A percentile compares a stretch with the other conserved stretches of the same genome.
phyloP scores from a whole-genome alignment of 2,329 filamentous ascomycete genomes.

The Neoarthrinium moseri region DNA sequence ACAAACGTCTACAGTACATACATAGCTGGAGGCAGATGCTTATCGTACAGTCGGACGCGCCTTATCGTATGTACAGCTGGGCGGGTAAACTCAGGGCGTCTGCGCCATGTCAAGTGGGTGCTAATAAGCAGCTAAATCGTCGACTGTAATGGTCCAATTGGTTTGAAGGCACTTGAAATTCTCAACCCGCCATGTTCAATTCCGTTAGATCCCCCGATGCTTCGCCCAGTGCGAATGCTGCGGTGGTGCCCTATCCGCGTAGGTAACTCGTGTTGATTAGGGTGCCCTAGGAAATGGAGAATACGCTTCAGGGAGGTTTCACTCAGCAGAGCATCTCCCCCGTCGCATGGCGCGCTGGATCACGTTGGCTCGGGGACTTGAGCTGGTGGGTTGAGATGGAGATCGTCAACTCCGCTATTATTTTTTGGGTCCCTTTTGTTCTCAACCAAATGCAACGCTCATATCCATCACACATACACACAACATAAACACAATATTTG shows the following conservation, averaged over 20 bases:
- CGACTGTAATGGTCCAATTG: constrained; percentile 64
- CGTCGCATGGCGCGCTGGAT: constrained; percentile 70
- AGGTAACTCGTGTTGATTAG: constrained; percentile 66
- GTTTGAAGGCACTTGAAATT: constrained; percentile 53
- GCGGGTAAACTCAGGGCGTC: no score
- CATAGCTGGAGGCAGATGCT: no score
- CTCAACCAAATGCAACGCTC: no score
- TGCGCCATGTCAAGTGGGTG: no score
- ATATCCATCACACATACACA: no score
- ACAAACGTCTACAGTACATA: no score
- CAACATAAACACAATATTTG: no score
- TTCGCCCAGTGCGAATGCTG: constrained; percentile 68
- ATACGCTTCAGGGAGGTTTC: constrained; percentile 68
- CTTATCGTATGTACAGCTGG: no score
- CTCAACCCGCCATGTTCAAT: constrained; percentile 48
- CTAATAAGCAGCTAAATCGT: constrained; percentile 13
- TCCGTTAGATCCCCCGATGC: constrained; percentile 52
- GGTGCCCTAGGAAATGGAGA: constrained; percentile 67
- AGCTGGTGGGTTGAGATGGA: constrained; percentile 55
- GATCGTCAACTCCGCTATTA: constrained; percentile 44
- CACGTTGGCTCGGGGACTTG: constrained; percentile 63
- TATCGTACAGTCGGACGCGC: no score
- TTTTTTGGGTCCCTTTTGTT: constrained; percentile 33
- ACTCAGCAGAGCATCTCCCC: constrained; percentile 73
- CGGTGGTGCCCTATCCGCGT: constrained; percentile 64